phyloP scores from a whole-genome alignment of 345 rosid genomes.

The Moricandia moricandioides region DNA sequence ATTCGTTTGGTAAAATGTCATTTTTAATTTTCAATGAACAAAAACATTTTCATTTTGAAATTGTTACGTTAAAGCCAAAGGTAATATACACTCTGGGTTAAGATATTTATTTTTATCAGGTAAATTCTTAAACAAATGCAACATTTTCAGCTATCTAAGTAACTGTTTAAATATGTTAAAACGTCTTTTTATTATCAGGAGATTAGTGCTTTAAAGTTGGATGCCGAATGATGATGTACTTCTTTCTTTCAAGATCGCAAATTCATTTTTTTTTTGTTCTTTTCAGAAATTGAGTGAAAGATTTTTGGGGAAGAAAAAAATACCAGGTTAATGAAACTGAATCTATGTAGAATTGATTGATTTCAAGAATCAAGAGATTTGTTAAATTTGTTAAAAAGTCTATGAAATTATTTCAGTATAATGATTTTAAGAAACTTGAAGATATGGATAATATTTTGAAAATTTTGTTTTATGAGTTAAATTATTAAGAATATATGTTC shows the following conservation, averaged over 20 bases:
- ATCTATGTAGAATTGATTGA: no score
- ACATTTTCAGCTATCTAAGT: neutral
- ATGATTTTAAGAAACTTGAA: no score
- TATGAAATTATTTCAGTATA: no score
- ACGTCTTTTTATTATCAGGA: neutral
- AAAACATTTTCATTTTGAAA: neutral
- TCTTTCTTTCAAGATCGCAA: neutral
- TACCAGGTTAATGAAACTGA: no score
- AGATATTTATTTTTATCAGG: neutral
- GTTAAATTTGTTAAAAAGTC: no score
- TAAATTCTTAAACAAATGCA: neutral
- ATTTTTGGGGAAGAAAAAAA: neutral
- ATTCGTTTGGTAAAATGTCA: neutral
- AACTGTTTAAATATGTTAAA: neutral
- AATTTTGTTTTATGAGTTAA: no score
- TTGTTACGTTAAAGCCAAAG: neutral
- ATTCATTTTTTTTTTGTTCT: neutral
- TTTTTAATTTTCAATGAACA: neutral
- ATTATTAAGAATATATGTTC: no score
- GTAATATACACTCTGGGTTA: neutral
- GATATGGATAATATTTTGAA: no score
- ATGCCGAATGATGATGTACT: no score
- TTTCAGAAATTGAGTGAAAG: neutral
- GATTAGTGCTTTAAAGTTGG: neutral
- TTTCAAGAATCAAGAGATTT: no score